Evolutionary conservation across 768 basidiomycete species (phyloP).

Genomic region (Pholiota molesta): DNA sequence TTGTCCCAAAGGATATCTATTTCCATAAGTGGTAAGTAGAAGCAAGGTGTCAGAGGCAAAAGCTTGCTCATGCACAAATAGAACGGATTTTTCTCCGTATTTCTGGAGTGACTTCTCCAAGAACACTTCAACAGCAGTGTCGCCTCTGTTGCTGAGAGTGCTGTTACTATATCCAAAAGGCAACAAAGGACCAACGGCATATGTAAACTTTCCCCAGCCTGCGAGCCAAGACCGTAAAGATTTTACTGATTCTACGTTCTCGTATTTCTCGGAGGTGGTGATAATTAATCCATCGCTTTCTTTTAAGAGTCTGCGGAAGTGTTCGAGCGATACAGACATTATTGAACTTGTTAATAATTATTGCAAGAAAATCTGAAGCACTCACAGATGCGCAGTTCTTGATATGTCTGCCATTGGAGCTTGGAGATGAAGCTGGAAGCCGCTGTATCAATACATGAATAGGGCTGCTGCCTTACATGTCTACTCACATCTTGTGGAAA

Average conservation of each 20-base stretch:
- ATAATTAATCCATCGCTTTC: constrained; percentile 12
- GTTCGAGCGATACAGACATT: no score
- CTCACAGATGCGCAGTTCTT: not conserved
- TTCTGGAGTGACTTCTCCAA: constrained; percentile 11
- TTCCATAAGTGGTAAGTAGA: no score
- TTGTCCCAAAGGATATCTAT: constrained; percentile 20
- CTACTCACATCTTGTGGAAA: constrained; percentile 17
- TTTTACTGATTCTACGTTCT: constrained; percentile 6
- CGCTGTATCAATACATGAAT: not conserved
- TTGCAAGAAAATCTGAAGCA: not conserved
- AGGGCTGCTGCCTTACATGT: no score
- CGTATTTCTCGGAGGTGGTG: constrained; percentile 8
- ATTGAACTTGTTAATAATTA: no score
- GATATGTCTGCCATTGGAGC: not conserved
- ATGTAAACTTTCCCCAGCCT: constrained; percentile 1
- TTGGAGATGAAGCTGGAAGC: not conserved
- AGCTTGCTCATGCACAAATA: constrained; percentile 8
- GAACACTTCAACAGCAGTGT: constrained; percentile 8
- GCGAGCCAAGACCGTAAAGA: constrained; percentile 5
- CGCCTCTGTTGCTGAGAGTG: constrained; percentile 1
- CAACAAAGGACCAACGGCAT: constrained; percentile 14
- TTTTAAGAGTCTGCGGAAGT: constrained; percentile 1
- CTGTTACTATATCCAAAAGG: constrained; percentile 1
- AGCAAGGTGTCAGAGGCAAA: not conserved
- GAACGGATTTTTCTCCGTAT: constrained; percentile 13